Percentiles rank a stretch among this genome's conserved stretches.
Evolutionary conservation across 768 basidiomycete species (phyloP).

Genomic region (Phaeotremella fagi): DNA sequence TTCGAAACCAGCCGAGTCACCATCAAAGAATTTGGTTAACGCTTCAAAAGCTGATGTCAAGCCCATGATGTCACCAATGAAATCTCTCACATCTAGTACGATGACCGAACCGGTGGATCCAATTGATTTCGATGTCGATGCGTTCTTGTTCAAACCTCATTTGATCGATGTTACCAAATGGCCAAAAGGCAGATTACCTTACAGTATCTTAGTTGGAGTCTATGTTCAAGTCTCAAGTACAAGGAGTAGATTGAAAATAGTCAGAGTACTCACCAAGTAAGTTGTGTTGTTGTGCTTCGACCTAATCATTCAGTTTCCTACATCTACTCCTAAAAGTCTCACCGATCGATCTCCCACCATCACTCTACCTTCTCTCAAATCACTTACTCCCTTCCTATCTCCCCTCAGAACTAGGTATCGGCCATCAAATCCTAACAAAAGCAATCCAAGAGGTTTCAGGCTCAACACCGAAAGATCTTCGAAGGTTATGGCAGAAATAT

Average conservation of each 20-base stretch:
- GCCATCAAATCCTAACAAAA: slow-evolving; percentile 53
- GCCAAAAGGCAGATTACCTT: slow-evolving; percentile 44
- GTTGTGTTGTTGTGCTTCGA: slow-evolving; percentile 1
- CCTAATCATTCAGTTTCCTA: slow-evolving; percentile 66
- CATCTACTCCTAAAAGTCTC: slow-evolving; percentile 64
- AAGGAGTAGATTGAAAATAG: slow-evolving; percentile 38
- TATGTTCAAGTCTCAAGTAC: slow-evolving; percentile 47
- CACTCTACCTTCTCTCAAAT: slow-evolving; percentile 77
- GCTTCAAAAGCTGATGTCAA: slow-evolving; percentile 11
- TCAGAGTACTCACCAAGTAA: slow-evolving; percentile 46
- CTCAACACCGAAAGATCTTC: slow-evolving; percentile 33
- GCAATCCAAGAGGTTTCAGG: slow-evolving; percentile 44
- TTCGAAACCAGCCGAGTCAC: neutral
- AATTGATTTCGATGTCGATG: slow-evolving; percentile 43
- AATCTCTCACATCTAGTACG: slow-evolving; percentile 19
- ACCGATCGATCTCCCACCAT: slow-evolving; percentile 65
- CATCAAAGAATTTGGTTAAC: neutral
- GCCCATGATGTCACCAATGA: slow-evolving; percentile 7
- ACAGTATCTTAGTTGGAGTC: slow-evolving; percentile 44
- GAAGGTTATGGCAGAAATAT: slow-evolving; percentile 57
- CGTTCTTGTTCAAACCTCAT: slow-evolving; percentile 37
- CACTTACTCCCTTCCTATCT: slow-evolving; percentile 70
- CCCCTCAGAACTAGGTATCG: slow-evolving; percentile 54
- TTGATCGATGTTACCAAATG: slow-evolving; percentile 29
- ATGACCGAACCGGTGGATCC: slow-evolving; percentile 32